Base-by-base conservation (phyloP, 2,329 filamentous ascomycete species). In the Sporothrix pallida region DNA sequence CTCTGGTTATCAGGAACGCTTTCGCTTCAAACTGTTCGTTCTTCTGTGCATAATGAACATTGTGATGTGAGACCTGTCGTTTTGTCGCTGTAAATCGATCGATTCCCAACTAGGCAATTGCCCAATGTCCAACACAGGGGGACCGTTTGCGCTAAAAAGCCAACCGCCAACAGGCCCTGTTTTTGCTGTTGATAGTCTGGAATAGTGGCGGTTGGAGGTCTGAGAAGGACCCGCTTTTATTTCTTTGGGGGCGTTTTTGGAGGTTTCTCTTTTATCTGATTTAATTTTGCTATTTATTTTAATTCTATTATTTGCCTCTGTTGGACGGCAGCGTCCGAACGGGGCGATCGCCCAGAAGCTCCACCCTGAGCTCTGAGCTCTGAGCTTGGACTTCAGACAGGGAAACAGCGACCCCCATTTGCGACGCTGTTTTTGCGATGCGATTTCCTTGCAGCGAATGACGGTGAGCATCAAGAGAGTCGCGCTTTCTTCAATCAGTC, bases 251-350 rank as follows among this genome's bases (percentile, higher is more conserved):
- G 23, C 31, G 31, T 6, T 37, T 37, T 37, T 37, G 31, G 31
- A 37, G 4, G 31, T 37, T 37, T 37, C n/a, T 31, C 20, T 54
- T 50, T 62, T 48, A 52, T 52, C 48, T 70, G 50, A 42, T 70
- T 70, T 71, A 60, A 31, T 71, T 71, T 26, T 26, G 68, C 52
- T 13, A 63, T 26, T 52, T 50, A 50, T 37, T 52, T 48, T 67
- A 31, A 50, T 52, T 52, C 15, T 48, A 12, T 17, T 12, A 9
- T 50, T 52, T 56, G 46, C 67, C 67, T 54, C 31, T 69, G 56
- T 62, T 71, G 42, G 70, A 72, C 70, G 70, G 70, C 58, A 72
- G 70, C 70, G 70, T 67, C 70, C 70, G 70, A 52, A 69, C 48
- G 48, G 67, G 67, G 17, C 67, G 67, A 69, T 69, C 67, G 48